A percentile compares a stretch with the other conserved stretches of the same genome.
Conservation (phyloP, 1,284 basidiomycete species). For the Ustilago nuda region DNA sequence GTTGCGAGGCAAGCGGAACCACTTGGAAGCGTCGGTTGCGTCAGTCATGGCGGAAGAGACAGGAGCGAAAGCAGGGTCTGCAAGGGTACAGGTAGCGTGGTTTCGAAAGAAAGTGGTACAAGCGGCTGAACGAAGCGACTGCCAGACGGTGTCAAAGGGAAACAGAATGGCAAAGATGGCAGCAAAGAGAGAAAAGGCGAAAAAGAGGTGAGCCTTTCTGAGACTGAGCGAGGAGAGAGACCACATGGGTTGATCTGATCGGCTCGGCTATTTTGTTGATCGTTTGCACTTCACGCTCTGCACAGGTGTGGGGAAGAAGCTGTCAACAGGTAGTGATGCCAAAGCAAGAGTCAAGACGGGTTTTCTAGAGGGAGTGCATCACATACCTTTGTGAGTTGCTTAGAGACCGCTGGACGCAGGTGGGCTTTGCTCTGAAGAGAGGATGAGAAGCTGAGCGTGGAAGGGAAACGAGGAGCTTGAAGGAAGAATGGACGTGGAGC, state of each 20-base stretch:
- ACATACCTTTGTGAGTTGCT: constrained; percentile 38
- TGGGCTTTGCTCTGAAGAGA: constrained; percentile 13
- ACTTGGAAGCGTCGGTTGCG: constrained; percentile 55
- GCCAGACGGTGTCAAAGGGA: constrained; percentile 9
- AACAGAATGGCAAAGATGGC: constrained; percentile 19
- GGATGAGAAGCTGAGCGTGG: background rate
- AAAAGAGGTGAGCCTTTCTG: constrained; percentile 33
- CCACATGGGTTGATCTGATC: constrained; percentile 8
- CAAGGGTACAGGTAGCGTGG: constrained; percentile 44
- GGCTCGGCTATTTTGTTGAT: background rate
- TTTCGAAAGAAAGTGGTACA: constrained; percentile 21
- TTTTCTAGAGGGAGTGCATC: background rate
- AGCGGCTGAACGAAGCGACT: constrained; percentile 31
- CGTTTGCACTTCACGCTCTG: background rate
- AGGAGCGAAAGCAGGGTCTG: constrained; percentile 39
- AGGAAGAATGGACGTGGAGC: constrained; percentile 15
- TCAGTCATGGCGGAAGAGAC: constrained; percentile 50
- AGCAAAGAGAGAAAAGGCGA: constrained; percentile 31
- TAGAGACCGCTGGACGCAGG: constrained; percentile 12
- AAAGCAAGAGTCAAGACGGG: background rate
- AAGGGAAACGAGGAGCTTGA: constrained; percentile 4
- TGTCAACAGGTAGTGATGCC: background rate
- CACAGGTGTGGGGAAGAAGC: background rate
- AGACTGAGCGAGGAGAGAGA: background rate
- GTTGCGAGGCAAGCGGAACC: constrained; percentile 80